phyloP scores from a whole-genome alignment of 345 rosid species.

The Nasturtium officinale region DNA sequence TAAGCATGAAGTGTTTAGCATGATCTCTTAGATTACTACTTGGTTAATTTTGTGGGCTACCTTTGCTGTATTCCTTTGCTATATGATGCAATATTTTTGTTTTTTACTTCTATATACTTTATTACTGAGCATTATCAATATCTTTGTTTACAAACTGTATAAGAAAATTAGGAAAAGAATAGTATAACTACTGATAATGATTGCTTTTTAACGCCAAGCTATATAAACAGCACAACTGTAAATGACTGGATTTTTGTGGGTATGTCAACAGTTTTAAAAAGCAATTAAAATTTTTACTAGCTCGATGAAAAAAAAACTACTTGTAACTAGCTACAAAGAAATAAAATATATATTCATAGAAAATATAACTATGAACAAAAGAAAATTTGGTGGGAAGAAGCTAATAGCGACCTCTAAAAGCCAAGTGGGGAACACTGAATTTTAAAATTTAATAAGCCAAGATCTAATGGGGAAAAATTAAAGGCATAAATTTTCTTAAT shows the following conservation, averaged over 20 bases:
- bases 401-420: conserved; percentile 17
- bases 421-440: conserved; percentile 36
- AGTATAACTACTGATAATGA: too few species aligned
- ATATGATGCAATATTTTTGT: too few species aligned
- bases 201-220: too few species aligned
- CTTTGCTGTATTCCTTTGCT: background rate
- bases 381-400: conserved; percentile 17
- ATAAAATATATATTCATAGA: background rate
- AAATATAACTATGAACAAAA: background rate
- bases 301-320: background rate
- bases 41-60: background rate
- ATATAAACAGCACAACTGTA: too few species aligned
- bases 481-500: conserved; percentile 1
- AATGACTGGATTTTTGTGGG: background rate
- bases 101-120: too few species aligned
- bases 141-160: too few species aligned
- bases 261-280: background rate
- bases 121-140: too few species aligned
- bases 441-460: conserved; percentile 10
- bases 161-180: too few species aligned
- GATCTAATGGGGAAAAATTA: background rate
- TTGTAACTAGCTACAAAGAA: background rate
- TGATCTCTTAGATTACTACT: too few species aligned
- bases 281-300: background rate
- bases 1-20: too few species aligned